These are phyloP conservation scores for Xylaria nigripes DNA, from an alignment of 495 filamentous ascomycete species.

Conservation along the genomic window DNA sequence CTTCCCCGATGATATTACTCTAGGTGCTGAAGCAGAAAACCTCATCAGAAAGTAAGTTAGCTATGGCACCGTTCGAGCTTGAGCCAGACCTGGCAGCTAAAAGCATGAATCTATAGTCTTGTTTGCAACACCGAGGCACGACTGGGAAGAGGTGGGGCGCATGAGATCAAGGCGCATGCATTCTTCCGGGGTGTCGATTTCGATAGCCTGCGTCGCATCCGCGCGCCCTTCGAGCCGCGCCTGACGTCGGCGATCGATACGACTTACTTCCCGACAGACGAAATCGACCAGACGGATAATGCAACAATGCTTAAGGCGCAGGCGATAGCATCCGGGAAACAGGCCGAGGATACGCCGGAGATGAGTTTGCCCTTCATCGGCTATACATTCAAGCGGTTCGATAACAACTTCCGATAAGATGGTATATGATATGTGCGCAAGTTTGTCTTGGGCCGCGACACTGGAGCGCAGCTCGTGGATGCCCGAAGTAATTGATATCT, in stretches of 20 bases:
- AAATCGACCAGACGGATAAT: conserved; percentile 89
- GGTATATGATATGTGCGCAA: not conserved
- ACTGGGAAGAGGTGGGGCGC: conserved; percentile 71
- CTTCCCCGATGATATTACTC: conserved; percentile 88
- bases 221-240: conserved; percentile 91
- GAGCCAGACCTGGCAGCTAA: conserved; percentile 8
- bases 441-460: not conserved
- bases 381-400: conserved; percentile 98
- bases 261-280: conserved; percentile 97
- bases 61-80: not conserved
- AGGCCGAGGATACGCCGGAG: conserved; percentile 53
- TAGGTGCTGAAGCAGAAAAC: conserved; percentile 79
- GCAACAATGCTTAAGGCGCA: conserved; percentile 60
- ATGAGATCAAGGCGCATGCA: conserved; percentile 84
- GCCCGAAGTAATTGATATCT: not conserved
- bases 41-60: conserved; percentile 68
- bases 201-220: conserved; percentile 81
- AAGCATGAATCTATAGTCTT: conserved; percentile 50
- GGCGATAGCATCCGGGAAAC: conserved; percentile 25
- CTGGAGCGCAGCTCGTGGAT: not conserved
- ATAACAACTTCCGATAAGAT: conserved; percentile 55
- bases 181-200: conserved; percentile 97
- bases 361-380: conserved; percentile 96
- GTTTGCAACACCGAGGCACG: conserved; percentile 88
- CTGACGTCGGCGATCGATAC: conserved; percentile 88